Base-by-base conservation (phyloP, 202 grass and related monocot species). In the Sporobolus alterniflorus region DNA sequence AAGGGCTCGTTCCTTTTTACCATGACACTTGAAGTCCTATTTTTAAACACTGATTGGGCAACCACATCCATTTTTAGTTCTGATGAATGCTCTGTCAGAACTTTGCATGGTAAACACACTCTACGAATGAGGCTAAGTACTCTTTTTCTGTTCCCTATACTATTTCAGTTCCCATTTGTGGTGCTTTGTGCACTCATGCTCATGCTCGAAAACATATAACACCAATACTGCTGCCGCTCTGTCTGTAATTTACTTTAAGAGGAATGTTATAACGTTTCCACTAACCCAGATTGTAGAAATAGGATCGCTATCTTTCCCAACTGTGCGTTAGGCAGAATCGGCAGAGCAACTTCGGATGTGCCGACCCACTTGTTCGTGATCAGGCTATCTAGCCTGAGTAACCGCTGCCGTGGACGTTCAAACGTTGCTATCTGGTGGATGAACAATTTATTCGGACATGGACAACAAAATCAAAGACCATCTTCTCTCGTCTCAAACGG, bases 401-500 rank as follows among this genome's bases (percentile, higher is more conserved):
- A 5, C 3, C 62, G 2, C 8, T 65, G 31, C 32, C 10, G 16
- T 62, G 15, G 59, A 62, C 59, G 30, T 30, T 71, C 22, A 71
- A 30, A 71, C 24, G 16, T 69, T 18, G 42, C 13, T 18, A 52
- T n/a, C 30, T 31, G 43, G 44, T 51, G 5, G 46, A 41, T 29
- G 42, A n/a, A 14, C 42, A 51, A 21, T 64, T 73, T 82, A 82
- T 73, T 73, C n/a, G 42, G 70, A 64, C 54, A 74, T n/a, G 8
- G 67, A 81, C 40, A 49, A 28, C 39, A 8, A 81, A 81, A 47
- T 12, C 36, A 40, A 71, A 60, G 67, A 81, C 40, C 40, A 18
- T 61, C 24, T 59, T 71, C n/a, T 39, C 20, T 67, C 30, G 63
- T 40, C 31, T 25, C 46, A 51, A 32, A 29, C 30, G 14, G 44